Base-by-base conservation (phyloP, 1,284 basidiomycete genomes). In the Porogramme epimiltina region DNA sequence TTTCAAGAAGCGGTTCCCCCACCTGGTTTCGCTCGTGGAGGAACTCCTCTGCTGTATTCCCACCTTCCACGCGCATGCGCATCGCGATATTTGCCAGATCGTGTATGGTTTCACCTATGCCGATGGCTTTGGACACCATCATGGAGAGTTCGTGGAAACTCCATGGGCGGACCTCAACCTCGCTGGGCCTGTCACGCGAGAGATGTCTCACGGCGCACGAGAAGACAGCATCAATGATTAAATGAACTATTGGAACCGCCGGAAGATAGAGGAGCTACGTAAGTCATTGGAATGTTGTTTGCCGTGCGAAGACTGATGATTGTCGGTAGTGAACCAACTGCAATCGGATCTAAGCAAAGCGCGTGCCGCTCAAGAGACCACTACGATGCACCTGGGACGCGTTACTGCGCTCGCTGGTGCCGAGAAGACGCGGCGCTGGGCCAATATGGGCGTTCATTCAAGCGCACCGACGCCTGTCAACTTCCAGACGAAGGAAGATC, bases 81-180 rank as follows among this genome's bases (percentile, higher is more conserved):
- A 51, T 26, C 44, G 43, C 19, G 49, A 51, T 11, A 36, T 45
- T 16, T 51, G 49, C 16, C 49, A 51, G 31, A 18, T 45, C 8
- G 37, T 41, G 1, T 51, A 51, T 22, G 36, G 42, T 3, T 25
- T 45, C 19, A 18, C 37, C 13, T 51, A 39, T 23, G 26, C 42
- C 6, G 15, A 16, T 2, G 37, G 49, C 0, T 45, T 34, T 20
- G 49, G 42, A 3, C 25, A 40, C 15, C n/a, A 23, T 0, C 42
- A 51, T 16, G 42, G 49, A 1, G 43, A 51, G 20, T 37, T 36
- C 22, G 49, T 51, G 0, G 49, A 51, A 22, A 39, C 49, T 0
- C 43, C 49, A 10, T 51, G 49, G 49, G 31, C 28, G 3, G 49
- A 51, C 11, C 41, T 51, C 20, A 51, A 51, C 13, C 19, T 36